phyloP scores from a whole-genome alignment of 805 yeast genomes.

The Groenewaldozyma salmanticensis region DNA sequence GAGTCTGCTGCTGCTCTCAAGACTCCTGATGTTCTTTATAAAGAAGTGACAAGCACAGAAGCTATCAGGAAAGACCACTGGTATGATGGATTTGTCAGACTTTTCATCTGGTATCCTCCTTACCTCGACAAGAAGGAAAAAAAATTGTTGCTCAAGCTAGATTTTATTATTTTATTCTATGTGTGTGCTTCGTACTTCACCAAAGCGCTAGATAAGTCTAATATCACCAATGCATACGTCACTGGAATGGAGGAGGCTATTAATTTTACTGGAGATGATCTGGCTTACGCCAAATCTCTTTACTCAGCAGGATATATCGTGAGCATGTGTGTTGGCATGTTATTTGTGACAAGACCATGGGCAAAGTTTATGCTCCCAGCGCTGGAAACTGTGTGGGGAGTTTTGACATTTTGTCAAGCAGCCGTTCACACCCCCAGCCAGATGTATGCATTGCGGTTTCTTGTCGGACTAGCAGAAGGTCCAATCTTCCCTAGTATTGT shows the following conservation, averaged over 20 bases:
- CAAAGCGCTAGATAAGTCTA: conserved; percentile 44
- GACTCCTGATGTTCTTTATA: too few species aligned
- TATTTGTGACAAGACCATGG: conserved; percentile 27
- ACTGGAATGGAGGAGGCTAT: conserved; percentile 47
- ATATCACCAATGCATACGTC: conserved; percentile 44
- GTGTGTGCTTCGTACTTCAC: conserved; percentile 33
- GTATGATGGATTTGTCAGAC: conserved; percentile 21
- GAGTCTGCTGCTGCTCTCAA: too few species aligned
- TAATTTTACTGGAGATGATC: conserved; percentile 34
- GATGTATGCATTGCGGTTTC: conserved; percentile 34
- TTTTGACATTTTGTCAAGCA: conserved; percentile 28
- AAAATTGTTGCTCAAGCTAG: conserved; percentile 27
- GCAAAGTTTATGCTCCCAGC: conserved; percentile 28
- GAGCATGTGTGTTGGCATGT: conserved; percentile 34
- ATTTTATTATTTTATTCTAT: conserved; percentile 25
- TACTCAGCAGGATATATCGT: conserved; percentile 38
- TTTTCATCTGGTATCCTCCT: conserved; percentile 26
- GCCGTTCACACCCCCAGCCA: conserved; percentile 25
- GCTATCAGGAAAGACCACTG: conserved; percentile 13
- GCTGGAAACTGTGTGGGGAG: conserved; percentile 31
- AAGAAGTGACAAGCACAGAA: background rate
- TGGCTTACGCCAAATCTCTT: conserved; percentile 37
- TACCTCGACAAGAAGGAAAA: conserved; percentile 21
- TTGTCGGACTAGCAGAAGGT: conserved; percentile 37
- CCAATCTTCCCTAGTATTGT: conserved; percentile 35